Base-by-base conservation (phyloP, 345 rosid species). In the Rhodomyrtus tomentosa region DNA sequence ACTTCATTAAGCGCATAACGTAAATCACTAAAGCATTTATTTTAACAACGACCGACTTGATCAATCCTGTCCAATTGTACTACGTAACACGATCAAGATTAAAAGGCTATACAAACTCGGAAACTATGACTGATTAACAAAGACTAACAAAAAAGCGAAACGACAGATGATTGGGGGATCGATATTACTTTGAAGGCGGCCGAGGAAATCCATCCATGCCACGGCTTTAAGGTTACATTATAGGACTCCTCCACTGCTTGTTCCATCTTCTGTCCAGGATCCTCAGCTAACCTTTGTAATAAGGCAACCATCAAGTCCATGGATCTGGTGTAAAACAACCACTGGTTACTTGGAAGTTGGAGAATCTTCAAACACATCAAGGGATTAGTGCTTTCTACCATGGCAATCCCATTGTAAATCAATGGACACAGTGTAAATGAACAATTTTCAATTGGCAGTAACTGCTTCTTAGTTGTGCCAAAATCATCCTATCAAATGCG, bases 191-290 rank as follows among this genome's bases (percentile, higher is more conserved):
- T 96, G 91, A 93, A 93, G 88, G 99, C 99, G 84, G 98, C 98
- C 20, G 94, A 90, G 3, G 99, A 92, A 83, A 96, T 96, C 98
- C 99, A 96, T 79, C 98, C 94, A 91, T 96, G 99, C 92, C 95
- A 91, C 5, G 92, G 97, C 89, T 94, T 96, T 85, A 96, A 90
- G 83, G 96, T 92, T 29, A 81, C 22, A 82, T 85, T 89, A 85
- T 96, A 95, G 51, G 97, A 90, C 81, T 94, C 98, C 91, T 94
- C 97, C 88, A 97, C 98, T 82, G 90, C 89, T 85, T 91, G 84
- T 87, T 93, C 98, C 93, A 97, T 93, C 87, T 88, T 91, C 54
- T 91, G 87, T 52, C 84, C 94, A 32, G 87, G 89, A 80, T 95
- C 94, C 87, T 86, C 87, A 3, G 90, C 86, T 85, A 95, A 72